Conservation (phyloP, 2,329 filamentous ascomycete species). For the Penicillium brasilianum region DNA sequence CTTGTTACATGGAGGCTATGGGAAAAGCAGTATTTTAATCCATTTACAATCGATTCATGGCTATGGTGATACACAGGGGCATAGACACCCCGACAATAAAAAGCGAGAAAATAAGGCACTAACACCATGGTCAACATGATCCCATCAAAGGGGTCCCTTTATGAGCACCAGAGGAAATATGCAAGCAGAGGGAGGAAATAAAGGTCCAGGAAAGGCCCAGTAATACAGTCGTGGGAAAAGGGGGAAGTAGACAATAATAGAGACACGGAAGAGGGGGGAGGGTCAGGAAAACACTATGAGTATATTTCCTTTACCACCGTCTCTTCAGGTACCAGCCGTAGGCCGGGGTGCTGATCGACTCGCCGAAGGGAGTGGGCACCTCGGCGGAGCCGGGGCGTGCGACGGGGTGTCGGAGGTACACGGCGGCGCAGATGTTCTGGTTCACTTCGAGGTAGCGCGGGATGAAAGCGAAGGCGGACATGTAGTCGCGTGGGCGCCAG, state of each 20-base stretch:
- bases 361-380: slow-evolving; percentile 80
- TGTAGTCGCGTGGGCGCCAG: slow-evolving; percentile 84
- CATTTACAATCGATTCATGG: slow-evolving; percentile 34
- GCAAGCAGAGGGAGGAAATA: slow-evolving; percentile 22
- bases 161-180: slow-evolving; percentile 28
- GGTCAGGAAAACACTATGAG: slow-evolving; percentile 15
- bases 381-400: slow-evolving; percentile 80
- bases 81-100: slow-evolving; percentile 23
- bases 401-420: slow-evolving; percentile 93
- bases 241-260: slow-evolving; percentile 21
- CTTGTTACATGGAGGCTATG: neutral
- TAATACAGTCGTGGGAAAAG: slow-evolving; percentile 42
- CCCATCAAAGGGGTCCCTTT: slow-evolving; percentile 15
- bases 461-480: slow-evolving; percentile 93
- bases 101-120: slow-evolving; percentile 27
- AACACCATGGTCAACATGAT: slow-evolving; percentile 36
- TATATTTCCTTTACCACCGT: slow-evolving; percentile 58
- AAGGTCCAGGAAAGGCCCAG: slow-evolving; percentile 37
- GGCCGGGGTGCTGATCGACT: slow-evolving; percentile 74
- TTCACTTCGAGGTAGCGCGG: slow-evolving; percentile 96
- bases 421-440: slow-evolving; percentile 92
- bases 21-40: slow-evolving; percentile 7
- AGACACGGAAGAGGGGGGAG: slow-evolving; percentile 26
- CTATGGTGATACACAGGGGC: slow-evolving; percentile 34
- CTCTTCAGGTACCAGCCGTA: slow-evolving; percentile 94